A percentile compares a stretch with the other conserved stretches of the same genome.
Evolutionary conservation across 306 rosid species (phyloP).

Genomic region (Prunus kanzakura): DNA sequence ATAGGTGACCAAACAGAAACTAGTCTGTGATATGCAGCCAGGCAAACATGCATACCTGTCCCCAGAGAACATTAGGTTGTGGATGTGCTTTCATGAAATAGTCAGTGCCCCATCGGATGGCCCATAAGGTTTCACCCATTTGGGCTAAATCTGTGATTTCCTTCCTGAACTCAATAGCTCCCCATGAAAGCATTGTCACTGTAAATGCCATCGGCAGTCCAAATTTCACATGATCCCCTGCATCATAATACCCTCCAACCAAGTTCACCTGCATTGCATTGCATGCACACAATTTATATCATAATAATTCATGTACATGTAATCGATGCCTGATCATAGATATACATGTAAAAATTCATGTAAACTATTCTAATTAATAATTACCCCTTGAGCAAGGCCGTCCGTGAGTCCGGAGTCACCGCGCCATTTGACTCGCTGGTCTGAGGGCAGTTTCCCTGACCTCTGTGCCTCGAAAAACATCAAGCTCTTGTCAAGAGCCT

Average conservation of each 20-base stretch:
- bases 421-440: constrained; percentile 68
- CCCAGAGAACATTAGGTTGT: constrained; percentile 83
- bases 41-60: constrained; percentile 42
- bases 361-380: background rate
- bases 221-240: constrained; percentile 92
- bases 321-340: too few relatives aligned
- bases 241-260: constrained; percentile 95
- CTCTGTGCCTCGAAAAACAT: constrained; percentile 81
- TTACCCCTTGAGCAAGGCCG: constrained; percentile 73
- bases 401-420: constrained; percentile 73
- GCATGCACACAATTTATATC: background rate
- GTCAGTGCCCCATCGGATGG: constrained; percentile 85
- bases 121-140: constrained; percentile 56
- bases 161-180: constrained; percentile 64
- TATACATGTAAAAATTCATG: background rate
- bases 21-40: too few relatives aligned
- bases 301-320: too few relatives aligned
- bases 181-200: constrained; percentile 84
- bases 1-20: constrained; percentile 16
- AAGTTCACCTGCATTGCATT: constrained; percentile 52
- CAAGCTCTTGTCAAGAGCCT: constrained; percentile 71
- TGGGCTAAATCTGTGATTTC: constrained; percentile 57
- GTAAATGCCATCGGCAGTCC: constrained; percentile 88
- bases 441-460: constrained; percentile 61
- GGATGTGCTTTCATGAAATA: constrained; percentile 82